These are phyloP conservation scores for Cylindrodendrum hubeiense DNA, from an alignment of 2,329 filamentous ascomycete genomes.

Conservation along the genomic window DNA sequence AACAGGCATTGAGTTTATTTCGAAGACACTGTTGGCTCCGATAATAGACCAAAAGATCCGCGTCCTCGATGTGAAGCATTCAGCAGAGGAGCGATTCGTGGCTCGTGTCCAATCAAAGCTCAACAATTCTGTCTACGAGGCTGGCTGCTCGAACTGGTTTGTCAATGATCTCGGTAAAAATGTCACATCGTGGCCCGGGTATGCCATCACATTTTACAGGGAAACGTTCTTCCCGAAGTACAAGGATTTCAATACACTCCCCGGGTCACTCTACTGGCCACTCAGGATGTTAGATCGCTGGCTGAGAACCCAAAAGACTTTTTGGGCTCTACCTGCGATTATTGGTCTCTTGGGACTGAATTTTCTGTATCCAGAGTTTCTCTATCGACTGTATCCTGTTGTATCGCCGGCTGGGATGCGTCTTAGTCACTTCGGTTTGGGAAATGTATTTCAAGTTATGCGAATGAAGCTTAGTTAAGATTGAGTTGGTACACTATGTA, in stretches of 20 bases:
- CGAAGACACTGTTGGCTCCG: slow-evolving; percentile 8
- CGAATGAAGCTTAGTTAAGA: no score
- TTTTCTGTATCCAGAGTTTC: no score
- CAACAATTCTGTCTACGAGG: neutral
- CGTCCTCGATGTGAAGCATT: slow-evolving; percentile 10
- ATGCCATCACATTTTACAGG: slow-evolving; percentile 1
- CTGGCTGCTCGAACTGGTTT: slow-evolving; percentile 17
- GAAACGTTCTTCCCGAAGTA: slow-evolving; percentile 10
- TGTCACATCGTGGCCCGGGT: slow-evolving; percentile 17
- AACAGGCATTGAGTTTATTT: slow-evolving; percentile 1
- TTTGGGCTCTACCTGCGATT: no score
- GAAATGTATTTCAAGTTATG: no score
- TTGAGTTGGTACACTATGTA: no score
- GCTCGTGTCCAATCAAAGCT: neutral
- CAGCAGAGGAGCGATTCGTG: slow-evolving; percentile 11
- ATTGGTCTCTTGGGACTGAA: no score
- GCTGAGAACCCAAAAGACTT: neutral
- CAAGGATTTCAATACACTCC: neutral
- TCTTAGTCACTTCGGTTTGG: no score
- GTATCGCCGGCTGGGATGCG: no score
- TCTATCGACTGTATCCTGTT: no score
- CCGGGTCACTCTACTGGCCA: neutral
- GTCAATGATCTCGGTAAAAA: slow-evolving; percentile 13
- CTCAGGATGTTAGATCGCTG: neutral
- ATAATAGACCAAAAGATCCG: slow-evolving; percentile 1